phyloP scores from a whole-genome alignment of 2,329 filamentous ascomycete species.

The Tolypocladium amazonense region DNA sequence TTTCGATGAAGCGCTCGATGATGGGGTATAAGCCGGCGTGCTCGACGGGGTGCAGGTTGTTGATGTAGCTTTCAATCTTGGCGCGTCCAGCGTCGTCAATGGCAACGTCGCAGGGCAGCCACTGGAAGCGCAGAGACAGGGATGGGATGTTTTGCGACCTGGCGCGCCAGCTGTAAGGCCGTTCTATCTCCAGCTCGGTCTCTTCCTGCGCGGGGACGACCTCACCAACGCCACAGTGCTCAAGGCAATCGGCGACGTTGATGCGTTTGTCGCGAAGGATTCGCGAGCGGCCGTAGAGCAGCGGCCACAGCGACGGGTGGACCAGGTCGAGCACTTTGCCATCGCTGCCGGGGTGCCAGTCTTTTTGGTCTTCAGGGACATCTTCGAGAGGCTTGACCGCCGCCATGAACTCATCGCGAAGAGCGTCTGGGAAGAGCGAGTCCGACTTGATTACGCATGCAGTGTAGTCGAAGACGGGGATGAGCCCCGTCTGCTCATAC shows the following conservation, averaged over 20 bases:
- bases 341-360: slow-evolving; percentile 52
- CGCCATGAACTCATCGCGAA: slow-evolving; percentile 25
- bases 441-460: slow-evolving; percentile 25
- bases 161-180: too few relatives aligned
- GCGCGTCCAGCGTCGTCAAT: slow-evolving; percentile 23
- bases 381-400: slow-evolving; percentile 38
- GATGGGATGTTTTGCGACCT: not conserved
- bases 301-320: slow-evolving; percentile 52
- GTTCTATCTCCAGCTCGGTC: not conserved
- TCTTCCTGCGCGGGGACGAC: slow-evolving; percentile 10
- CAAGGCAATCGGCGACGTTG: slow-evolving; percentile 25
- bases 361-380: slow-evolving; percentile 35
- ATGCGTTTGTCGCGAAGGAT: slow-evolving; percentile 16
- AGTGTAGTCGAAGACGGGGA: slow-evolving; percentile 22
- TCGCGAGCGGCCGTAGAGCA: slow-evolving; percentile 40
- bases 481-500: slow-evolving; percentile 19
- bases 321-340: slow-evolving; percentile 50
- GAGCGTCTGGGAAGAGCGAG: slow-evolving; percentile 10
- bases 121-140: slow-evolving; percentile 21
- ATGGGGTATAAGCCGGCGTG: slow-evolving; percentile 27
- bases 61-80: slow-evolving; percentile 39
- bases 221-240: slow-evolving; percentile 21
- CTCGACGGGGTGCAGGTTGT: slow-evolving; percentile 37
- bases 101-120: slow-evolving; percentile 40
- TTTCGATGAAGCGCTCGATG: slow-evolving; percentile 29